A percentile compares a stretch with the other conserved stretches of the same genome.
phyloP scores from a whole-genome alignment of 331 rosid genomes.

The Malus hybrid region DNA sequence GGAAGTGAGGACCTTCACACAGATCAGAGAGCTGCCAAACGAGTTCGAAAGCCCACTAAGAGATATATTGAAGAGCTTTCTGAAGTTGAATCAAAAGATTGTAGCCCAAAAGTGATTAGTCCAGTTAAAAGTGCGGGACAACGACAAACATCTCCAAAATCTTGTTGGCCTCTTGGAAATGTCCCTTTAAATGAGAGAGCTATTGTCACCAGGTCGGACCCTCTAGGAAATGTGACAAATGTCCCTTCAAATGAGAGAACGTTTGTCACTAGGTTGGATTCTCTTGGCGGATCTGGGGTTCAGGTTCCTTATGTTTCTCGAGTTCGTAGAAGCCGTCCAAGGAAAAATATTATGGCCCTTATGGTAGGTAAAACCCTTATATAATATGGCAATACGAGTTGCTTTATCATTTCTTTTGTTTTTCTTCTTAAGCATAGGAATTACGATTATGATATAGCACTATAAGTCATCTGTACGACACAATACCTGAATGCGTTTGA shows the following conservation, averaged over 20 bases:
- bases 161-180: slow-evolving; percentile 38
- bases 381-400: background rate
- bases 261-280: slow-evolving; percentile 58
- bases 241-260: slow-evolving; percentile 45
- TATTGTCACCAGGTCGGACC: slow-evolving; percentile 56
- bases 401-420: background rate
- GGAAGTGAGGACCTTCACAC: slow-evolving; percentile 37
- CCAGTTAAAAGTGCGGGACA: slow-evolving; percentile 33
- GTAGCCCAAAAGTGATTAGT: slow-evolving; percentile 32
- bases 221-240: slow-evolving; percentile 29
- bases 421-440: slow-evolving; percentile 1
- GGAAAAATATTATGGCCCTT: slow-evolving; percentile 65
- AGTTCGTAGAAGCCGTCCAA: slow-evolving; percentile 91
- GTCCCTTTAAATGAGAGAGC: slow-evolving; percentile 47
- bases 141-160: slow-evolving; percentile 36
- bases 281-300: slow-evolving; percentile 76
- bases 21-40: slow-evolving; percentile 64
- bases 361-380: slow-evolving; percentile 50
- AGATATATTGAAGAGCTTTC: slow-evolving; percentile 98
- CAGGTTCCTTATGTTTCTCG: slow-evolving; percentile 84
- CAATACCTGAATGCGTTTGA: slow-evolving; percentile 3
- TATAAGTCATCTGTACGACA: slow-evolving; percentile 3
- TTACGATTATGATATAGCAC: background rate
- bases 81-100: slow-evolving; percentile 65
- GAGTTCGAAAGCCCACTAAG: slow-evolving; percentile 88